Evolutionary conservation across 148 eudicot species (phyloP).

Genomic region (Suaeda aralocaspica): DNA sequence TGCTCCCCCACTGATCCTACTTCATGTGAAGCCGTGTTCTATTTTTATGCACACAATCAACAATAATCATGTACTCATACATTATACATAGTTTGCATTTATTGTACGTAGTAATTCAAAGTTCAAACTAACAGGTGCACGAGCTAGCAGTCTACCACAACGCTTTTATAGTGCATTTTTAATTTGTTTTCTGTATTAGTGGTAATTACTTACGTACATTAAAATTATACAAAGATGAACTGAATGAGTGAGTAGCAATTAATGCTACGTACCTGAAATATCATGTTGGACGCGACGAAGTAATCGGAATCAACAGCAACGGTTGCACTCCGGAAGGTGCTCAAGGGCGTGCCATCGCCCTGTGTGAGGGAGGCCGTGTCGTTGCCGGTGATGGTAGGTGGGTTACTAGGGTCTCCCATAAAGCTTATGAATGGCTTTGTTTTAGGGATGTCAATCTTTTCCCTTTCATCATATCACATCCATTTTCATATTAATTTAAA

Average conservation of each 20-base stretch:
- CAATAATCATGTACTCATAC: too few relatives aligned
- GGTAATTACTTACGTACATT: neutral
- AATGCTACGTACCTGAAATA: conserved; percentile 39
- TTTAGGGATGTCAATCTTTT: conserved; percentile 51
- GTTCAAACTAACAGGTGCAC: too few relatives aligned
- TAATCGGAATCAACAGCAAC: conserved; percentile 52
- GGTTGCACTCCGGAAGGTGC: conserved; percentile 53
- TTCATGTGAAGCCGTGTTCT: conserved; percentile 57
- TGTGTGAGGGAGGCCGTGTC: conserved; percentile 39
- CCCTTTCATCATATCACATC: conserved; percentile 30
- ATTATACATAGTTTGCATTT: too few relatives aligned
- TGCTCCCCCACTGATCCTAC: conserved; percentile 50
- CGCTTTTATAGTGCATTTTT: too few relatives aligned
- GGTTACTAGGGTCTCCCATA: conserved; percentile 36
- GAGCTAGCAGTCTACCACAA: too few relatives aligned
- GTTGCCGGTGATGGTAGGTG: conserved; percentile 62
- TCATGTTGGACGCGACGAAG: conserved; percentile 53
- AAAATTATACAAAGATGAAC: neutral
- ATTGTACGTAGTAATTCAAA: too few relatives aligned
- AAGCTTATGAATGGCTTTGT: conserved; percentile 42
- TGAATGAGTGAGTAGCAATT: too few relatives aligned
- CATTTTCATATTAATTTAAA: neutral
- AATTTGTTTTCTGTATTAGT: too few relatives aligned
- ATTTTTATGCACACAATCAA: neutral
- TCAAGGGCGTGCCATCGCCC: conserved; percentile 27